Base-by-base conservation (phyloP, 1,139 yeast species). In the Suhomyces choctaworum region DNA sequence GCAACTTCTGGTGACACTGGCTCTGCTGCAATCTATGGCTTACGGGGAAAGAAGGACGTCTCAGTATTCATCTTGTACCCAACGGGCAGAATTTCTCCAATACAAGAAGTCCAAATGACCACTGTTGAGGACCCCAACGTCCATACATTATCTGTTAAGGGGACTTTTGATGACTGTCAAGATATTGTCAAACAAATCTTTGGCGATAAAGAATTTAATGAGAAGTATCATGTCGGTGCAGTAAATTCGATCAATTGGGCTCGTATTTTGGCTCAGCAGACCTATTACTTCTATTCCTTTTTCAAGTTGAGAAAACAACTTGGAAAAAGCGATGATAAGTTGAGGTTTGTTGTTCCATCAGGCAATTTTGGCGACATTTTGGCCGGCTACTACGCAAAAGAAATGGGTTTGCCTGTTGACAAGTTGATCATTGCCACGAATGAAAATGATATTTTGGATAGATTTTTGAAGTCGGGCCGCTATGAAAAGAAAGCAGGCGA, bases 1-100 rank as follows among this genome's bases (percentile, higher is more conserved):
- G 99, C 99, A 28, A 92, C 99, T 17, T 86, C 96, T 36, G 99
- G 99, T 54, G 99, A 92, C 58, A 92, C 99, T 30, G 99, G 99
- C 35, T 86, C 96, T 31, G 99, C 99, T 35, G 98, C 99, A 44
- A 92, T 92, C 48, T 92, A 92, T 65, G 99, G 99, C 39, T 76
- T 92, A 51, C 78, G 98, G 66, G 95, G 95, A 58, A 92, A 92
- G 68, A 85, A 89, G 64, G 97, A 94, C 60, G 96, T 92, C 19
- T 85, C 95, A 25, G 98, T 92, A 21, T 94, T 92, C 63, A 92
- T 92, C 47, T 71, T 94, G 50, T 92, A 90, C 57, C 99, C 99
- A 52, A 88, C 95, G 10, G 98, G 98, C 29, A 82, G 97, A 61
- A 94, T 92, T 37, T 89, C 97, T 23, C 97, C 97, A 31, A 85